These are phyloP conservation scores for Collybiopsis luxurians DNA, from an alignment of 768 basidiomycete genomes.

Conservation along the genomic window DNA sequence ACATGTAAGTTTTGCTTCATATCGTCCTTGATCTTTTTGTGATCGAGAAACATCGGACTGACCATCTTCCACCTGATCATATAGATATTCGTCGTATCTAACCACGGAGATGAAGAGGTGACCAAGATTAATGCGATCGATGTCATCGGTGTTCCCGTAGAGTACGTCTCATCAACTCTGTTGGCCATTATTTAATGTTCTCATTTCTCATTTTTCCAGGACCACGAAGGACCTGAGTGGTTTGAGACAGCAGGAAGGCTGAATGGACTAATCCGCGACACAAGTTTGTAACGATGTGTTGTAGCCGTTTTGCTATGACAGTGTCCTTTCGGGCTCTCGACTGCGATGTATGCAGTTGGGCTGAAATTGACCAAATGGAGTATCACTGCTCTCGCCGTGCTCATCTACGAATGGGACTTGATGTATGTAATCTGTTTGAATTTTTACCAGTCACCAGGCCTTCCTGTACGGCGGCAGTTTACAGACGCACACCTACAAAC, in stretches of 20 bases:
- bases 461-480: too few relatives aligned
- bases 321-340: too few relatives aligned
- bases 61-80: not conserved
- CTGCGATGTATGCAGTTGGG: too few relatives aligned
- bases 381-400: too few relatives aligned
- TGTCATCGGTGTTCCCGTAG: slow-evolving; percentile 54
- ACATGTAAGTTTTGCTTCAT: slow-evolving; percentile 43
- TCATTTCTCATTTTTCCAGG: slow-evolving; percentile 15
- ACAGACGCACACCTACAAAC: too few relatives aligned
- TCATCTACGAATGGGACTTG: too few relatives aligned
- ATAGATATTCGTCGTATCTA: slow-evolving; percentile 68
- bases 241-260: slow-evolving; percentile 23
- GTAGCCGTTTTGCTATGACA: too few relatives aligned
- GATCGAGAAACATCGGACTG: not conserved
- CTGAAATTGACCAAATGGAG: too few relatives aligned
- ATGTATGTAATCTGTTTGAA: too few relatives aligned
- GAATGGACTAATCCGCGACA: not conserved
- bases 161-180: slow-evolving; percentile 36
- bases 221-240: slow-evolving; percentile 34
- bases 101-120: slow-evolving; percentile 60
- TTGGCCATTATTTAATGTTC: slow-evolving; percentile 5
- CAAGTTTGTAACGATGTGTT: not conserved
- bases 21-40: too few relatives aligned
- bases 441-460: too few relatives aligned
- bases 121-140: slow-evolving; percentile 70